Percentiles rank a stretch among this genome's conserved stretches.
Evolutionary conservation across 2,329 filamentous ascomycete species (phyloP).

Genomic region (Coniosporium tulheliwenetii): DNA sequence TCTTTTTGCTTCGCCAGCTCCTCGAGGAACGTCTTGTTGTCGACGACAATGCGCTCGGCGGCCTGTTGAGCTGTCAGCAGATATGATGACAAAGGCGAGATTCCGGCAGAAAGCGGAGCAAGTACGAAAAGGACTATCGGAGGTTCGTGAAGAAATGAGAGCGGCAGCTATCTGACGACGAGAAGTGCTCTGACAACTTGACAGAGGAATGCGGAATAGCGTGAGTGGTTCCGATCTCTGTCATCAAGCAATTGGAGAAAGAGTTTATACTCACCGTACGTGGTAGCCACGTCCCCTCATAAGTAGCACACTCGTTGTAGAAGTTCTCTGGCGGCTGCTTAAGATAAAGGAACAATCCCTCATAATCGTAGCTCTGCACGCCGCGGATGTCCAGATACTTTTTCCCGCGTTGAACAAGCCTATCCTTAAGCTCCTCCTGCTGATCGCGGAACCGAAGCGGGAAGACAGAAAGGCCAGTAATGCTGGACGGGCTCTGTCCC

Average conservation of each 20-base stretch:
- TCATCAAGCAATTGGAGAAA: too few relatives aligned
- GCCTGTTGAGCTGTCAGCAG: slow-evolving; percentile 3
- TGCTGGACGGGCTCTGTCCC: slow-evolving; percentile 1
- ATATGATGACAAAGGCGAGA: background rate
- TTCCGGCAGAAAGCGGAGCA: too few relatives aligned
- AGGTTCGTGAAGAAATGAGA: too few relatives aligned
- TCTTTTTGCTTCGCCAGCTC: slow-evolving; percentile 44
- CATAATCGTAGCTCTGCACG: slow-evolving; percentile 6
- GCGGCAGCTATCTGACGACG: too few relatives aligned
- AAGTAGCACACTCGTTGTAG: too few relatives aligned
- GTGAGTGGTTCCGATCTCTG: slow-evolving; percentile 49
- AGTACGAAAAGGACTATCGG: too few relatives aligned
- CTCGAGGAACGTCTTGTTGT: slow-evolving; percentile 10
- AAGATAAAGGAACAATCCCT: slow-evolving; percentile 8
- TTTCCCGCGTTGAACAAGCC: slow-evolving; percentile 6
- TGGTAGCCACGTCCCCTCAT: too few relatives aligned
- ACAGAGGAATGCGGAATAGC: slow-evolving; percentile 66
- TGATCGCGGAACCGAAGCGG: background rate
- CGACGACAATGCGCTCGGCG: slow-evolving; percentile 10
- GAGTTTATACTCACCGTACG: too few relatives aligned
- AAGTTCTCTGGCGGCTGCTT: slow-evolving; percentile 5
- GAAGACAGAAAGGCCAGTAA: too few relatives aligned
- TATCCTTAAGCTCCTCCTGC: slow-evolving; percentile 2
- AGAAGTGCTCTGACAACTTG: background rate
- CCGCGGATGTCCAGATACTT: slow-evolving; percentile 6